A percentile compares a stretch with the other conserved stretches of the same genome.
Conservation (phyloP, 108 stramenopile genomes). For the Pseudonitzschia delicatissima region DNA sequence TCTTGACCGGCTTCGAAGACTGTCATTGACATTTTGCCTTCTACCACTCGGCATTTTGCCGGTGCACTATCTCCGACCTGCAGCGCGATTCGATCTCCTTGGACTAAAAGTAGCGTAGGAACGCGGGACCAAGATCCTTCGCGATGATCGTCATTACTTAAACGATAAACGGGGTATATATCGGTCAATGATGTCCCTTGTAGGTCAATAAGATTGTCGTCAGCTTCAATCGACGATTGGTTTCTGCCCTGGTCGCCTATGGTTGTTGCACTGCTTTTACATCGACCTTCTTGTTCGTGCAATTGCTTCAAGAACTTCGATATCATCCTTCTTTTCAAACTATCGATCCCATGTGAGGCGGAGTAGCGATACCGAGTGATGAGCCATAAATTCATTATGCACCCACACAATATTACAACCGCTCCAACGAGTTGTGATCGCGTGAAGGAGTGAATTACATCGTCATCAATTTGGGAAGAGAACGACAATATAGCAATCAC, state of each 20-base stretch:
- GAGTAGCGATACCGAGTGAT: slow-evolving; percentile 28
- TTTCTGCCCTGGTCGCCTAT: slow-evolving; percentile 2
- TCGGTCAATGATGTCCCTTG: slow-evolving; percentile 52
- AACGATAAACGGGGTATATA: slow-evolving; percentile 74
- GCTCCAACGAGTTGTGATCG: slow-evolving; percentile 37
- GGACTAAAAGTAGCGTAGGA: slow-evolving; percentile 62
- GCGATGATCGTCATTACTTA: not conserved
- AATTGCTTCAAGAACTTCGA: slow-evolving; percentile 32
- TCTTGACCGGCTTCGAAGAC: slow-evolving; percentile 47
- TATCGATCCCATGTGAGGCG: slow-evolving; percentile 30
- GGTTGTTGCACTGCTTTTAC: not conserved
- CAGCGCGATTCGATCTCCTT: slow-evolving; percentile 76
- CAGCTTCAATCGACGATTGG: not conserved
- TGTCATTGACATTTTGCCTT: not conserved
- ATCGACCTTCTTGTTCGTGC: slow-evolving; percentile 28
- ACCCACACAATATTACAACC: slow-evolving; percentile 25
- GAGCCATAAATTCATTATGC: slow-evolving; percentile 31
- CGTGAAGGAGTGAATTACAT: not conserved
- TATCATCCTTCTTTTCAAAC: slow-evolving; percentile 41
- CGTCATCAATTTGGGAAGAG: not conserved
- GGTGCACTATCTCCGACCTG: slow-evolving; percentile 78
- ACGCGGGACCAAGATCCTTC: slow-evolving; percentile 57
- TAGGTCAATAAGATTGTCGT: slow-evolving; percentile 20
- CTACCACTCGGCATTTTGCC: slow-evolving; percentile 36
- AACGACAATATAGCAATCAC: slow-evolving; percentile 23